Base-by-base conservation (phyloP, 202 grass and related monocot genomes). In the Carex sylvatica region DNA sequence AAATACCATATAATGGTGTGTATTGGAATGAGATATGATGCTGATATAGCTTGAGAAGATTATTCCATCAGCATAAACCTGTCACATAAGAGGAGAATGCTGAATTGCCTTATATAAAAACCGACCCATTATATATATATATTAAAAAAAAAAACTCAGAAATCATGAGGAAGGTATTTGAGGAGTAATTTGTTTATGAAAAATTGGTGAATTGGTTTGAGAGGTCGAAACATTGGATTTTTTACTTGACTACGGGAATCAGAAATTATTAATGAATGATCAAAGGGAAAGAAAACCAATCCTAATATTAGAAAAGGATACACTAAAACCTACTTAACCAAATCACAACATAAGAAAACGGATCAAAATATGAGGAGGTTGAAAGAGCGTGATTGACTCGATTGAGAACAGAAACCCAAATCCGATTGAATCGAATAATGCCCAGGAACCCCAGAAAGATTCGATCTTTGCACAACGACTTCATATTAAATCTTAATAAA, bases 41-140 rank as follows among this genome's bases (percentile, higher is more conserved):
- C 28, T 20, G 23, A 59, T 38, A 36, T 59, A 20, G 51, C 74
- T 59, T 58, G 74, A 67, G 63, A 82, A 54, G 61, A 53, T 82
- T 53, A 35, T 70, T 69, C 61, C 62, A 33, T 54, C 80, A 56
- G 23, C 80, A 82, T 53, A 54, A 67, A 70, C 46, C 61, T 69
- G 80, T 82, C 28, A 61, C 23, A 53, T 52, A 66, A 82, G 22
- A 66, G 62, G 62, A 66, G 44, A 65, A 68, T 69, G 12, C 40
- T 82, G 79, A 82, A 82, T 65, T 68, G 62, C 44, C 61, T 55
- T 46, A 68, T 35, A 67, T 2, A 82, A 82, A 26, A 69, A 44
- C 18, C 4, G 28, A 82, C 68, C 1, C 0, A 40, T 40, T 40
- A 40, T 40, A 40, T 51, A 67, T n/a, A 47, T 63, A 61, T 28